Base-by-base conservation (phyloP, 352 stramenopile genomes). In the Hyaloperonospora brassicae region DNA sequence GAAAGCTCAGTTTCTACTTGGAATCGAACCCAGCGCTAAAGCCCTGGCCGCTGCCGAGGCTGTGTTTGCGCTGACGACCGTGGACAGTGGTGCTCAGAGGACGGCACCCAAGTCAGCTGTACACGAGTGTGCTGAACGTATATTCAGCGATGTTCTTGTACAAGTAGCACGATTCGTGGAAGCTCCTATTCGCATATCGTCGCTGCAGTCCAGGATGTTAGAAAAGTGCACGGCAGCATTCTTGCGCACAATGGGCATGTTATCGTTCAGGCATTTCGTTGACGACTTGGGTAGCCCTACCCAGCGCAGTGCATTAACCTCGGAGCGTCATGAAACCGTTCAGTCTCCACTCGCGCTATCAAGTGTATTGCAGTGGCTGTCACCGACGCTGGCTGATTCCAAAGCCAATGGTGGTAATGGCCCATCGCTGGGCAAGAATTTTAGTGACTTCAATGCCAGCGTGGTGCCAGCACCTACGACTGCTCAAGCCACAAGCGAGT, bases 71-170 rank as follows among this genome's bases (percentile, higher is more conserved):
- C 24, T 90, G 34, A 79, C 71, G 11, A 66, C 67, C 13, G 47
- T 61, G 14, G 73, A 83, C 11, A 75, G 34, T 45, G 68, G 62
- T 52, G 60, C 48, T 42, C 62, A 64, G 30, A 67, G 68, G 49
- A 66, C 63, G 38, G 55, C 68, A 31, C 64, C 76, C 7, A 84
- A 82, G 38, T 66, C 68, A 35, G 66, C 74, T 17, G 78, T 87
- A 21, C 87, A 84, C 50, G 79, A 92, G 34, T 87, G 69, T 25
- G 79, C 79, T 6, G 84, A 94, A 49, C 74, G 81, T 9, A 86
- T 90, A 47, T 94, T 82, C 64, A 91, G 78, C 31, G 84, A 94
- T 55, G 79, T 89, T 21, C 57, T 94, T 41, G 84, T 94, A 54
- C 77, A 91, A 59, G 72, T 92, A 13, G 86, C 84, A 40, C 68